These are phyloP conservation scores for Wickerhamiella vanderwaltii DNA, from an alignment of 805 yeast genomes.

Conservation along the genomic window DNA sequence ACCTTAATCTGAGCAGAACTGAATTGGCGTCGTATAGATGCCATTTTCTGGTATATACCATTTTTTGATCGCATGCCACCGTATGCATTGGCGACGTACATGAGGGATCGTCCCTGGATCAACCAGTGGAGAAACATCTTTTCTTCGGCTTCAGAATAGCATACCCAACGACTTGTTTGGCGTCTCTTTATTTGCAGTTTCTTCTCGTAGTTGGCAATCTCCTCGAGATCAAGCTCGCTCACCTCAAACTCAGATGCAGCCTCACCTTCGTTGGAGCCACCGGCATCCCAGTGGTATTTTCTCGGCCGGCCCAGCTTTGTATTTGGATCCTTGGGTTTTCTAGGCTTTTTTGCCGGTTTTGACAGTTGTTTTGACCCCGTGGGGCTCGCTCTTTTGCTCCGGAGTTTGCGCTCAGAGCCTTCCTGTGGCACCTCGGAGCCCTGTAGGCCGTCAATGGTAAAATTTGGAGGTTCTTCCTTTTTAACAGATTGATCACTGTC, in stretches of 20 bases:
- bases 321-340: not conserved
- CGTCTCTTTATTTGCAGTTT: not conserved
- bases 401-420: too few species aligned
- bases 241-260: conserved; percentile 3
- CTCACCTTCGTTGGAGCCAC: too few species aligned
- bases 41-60: conserved; percentile 8
- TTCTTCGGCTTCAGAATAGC: not conserved
- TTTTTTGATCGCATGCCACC: not conserved
- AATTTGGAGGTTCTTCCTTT: too few species aligned
- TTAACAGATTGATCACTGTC: too few species aligned
- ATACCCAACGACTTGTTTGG: conserved; percentile 5
- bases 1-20: not conserved
- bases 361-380: too few species aligned
- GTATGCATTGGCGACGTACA: conserved; percentile 3
- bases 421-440: too few species aligned
- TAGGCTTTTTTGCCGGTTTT: too few species aligned
- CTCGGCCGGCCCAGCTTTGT: conserved; percentile 7
- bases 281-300: not conserved
- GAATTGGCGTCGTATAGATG: not conserved
- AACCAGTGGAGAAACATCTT: conserved; percentile 7
- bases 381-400: too few species aligned
- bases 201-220: not conserved
- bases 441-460: too few species aligned
- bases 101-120: conserved; percentile 6
- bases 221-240: conserved; percentile 1